Base-by-base conservation (phyloP, 202 grass and related monocot genomes). In the Digitaria exilis region DNA sequence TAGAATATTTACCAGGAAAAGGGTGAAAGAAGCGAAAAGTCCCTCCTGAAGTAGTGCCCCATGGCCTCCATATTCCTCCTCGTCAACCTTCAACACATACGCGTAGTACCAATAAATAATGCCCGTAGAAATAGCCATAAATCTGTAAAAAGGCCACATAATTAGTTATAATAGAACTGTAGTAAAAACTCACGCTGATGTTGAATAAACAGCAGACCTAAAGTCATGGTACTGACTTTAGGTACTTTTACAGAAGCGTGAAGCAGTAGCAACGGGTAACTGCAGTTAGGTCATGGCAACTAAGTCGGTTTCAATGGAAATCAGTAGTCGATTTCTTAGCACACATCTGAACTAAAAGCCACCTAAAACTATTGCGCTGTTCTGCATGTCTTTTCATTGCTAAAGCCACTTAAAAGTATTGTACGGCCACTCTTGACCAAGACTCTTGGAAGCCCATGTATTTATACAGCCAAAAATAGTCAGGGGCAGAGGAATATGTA, bases 11-110 rank as follows among this genome's bases (percentile, higher is more conserved):
- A 99, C 96, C 93, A 99, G 67, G 85, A 99, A 99, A 71, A 99
- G 91, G 59, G 91, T 93, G 86, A 96, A 92, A 25, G 96, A 99
- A 48, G 96, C 91, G 21, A 99, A 99, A 56, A 99, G 88, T 15
- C 96, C 96, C 84, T 99, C 96, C 75, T 99, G 96, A 72, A 99
- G 93, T 51, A 99, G 78, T n/a, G 93, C 77, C 17, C 85, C 79
- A 65, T 99, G 96, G 54, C 96, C 96, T 71, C 96, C 96, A 61
- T 91, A 94, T 24, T 96, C 96, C 66, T 96, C 96, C 82, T 99
- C 96, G 21, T 99, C 96, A 19, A 99, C 74, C 76, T 96, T 99
- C 79, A 99, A 73, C 46, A 93, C 48, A 49, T 94, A 86, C 11
- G 93, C 22, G 26, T 99, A 99, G 75, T 96, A 91, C 80, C 91